Evolutionary conservation across 192 early-diverging fungal genomes (phyloP), one percentile per base, ranked within the genome.

Genomic region (Coemansia sp.): DNA sequence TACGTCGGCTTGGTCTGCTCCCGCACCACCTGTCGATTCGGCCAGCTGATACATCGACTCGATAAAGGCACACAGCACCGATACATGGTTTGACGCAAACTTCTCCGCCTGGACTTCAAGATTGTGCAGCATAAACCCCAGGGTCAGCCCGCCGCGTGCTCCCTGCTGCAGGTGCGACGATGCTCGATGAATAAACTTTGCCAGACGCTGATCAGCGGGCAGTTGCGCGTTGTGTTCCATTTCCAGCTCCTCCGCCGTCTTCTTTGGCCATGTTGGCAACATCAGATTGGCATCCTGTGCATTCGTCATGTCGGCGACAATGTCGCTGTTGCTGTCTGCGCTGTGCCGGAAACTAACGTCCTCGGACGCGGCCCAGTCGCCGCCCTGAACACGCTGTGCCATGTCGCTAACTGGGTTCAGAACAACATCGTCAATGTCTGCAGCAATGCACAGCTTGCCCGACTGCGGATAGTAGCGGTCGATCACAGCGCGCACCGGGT

Each of bases 61-160:
- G 49, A 72, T 60, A 72, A 81, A 75, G 17, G 78, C 78, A 42
- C 78, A 81, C 21, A 81, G 61, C 7, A 81, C 59, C 0, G 78
- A 62, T 0, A 47, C 53, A 52, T 72, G 78, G 55, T 63, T 70
- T 11, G 78, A 64, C 15, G 69, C 59, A 65, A 72, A 81, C 64
- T 64, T 60, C 12, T 71, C 59, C 8, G 78, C 65, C 25, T 68
- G 60, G 11, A 61, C 38, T 46, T 81, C 69, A 7, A 81, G 50
- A 11, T 75, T 81, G 60, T 71, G 65, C 72, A 81, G 55, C 78
- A 81, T 81, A 38, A 81, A 81, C 9, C 78, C 78, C 20, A 72
- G 63, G 23, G 62, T 81, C 26, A 81, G 65, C 2, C 73, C 69
- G 5, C 73, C 62, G 26, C 78, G 78, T 21, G 73, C 78, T 2